Conservation (phyloP, 106 monocot genomes). For the Acanthochlamys bracteata region DNA sequence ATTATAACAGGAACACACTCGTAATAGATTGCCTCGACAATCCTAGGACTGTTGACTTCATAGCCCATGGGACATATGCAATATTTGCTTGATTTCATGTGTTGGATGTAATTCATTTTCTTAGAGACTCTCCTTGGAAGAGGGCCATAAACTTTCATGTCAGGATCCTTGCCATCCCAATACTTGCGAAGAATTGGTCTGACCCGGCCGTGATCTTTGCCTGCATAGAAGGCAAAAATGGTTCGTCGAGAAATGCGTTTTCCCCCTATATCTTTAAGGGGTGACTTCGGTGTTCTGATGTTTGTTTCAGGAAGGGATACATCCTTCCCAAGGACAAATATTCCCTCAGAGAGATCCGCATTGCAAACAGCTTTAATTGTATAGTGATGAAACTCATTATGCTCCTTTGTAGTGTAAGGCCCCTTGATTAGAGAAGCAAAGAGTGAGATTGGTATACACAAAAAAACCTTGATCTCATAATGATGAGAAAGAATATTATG, state of each 20-base stretch:
- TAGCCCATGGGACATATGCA: slow-evolving; percentile 95
- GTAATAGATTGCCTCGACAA: slow-evolving; percentile 88
- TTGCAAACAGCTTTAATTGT: slow-evolving; percentile 43
- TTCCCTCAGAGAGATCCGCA: slow-evolving; percentile 30
- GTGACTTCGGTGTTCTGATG: slow-evolving; percentile 19
- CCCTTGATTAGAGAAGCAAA: too few species aligned
- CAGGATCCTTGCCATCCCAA: slow-evolving; percentile 57
- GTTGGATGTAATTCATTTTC: slow-evolving; percentile 60
- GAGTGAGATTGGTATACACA: too few species aligned
- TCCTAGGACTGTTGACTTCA: slow-evolving; percentile 91
- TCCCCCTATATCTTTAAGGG: slow-evolving; percentile 20
- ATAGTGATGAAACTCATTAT: slow-evolving; percentile 50
- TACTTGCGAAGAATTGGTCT: slow-evolving; percentile 52
- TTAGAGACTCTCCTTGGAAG: slow-evolving; percentile 57
- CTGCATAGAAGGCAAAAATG: slow-evolving; percentile 85
- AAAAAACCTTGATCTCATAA: too few species aligned
- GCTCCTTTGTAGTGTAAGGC: slow-evolving; percentile 62
- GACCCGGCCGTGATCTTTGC: slow-evolving; percentile 75
- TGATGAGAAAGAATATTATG: too few species aligned
- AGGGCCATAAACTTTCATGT: slow-evolving; percentile 63
- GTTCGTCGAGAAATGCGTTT: slow-evolving; percentile 40
- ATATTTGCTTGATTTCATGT: slow-evolving; percentile 85
- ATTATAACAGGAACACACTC: slow-evolving; percentile 88
- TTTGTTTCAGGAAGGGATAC: slow-evolving; percentile 40
- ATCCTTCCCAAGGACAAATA: slow-evolving; percentile 31